Conservation (phyloP, 2,329 filamentous ascomycete genomes). For the Ophiostoma himal-ulmi region DNA sequence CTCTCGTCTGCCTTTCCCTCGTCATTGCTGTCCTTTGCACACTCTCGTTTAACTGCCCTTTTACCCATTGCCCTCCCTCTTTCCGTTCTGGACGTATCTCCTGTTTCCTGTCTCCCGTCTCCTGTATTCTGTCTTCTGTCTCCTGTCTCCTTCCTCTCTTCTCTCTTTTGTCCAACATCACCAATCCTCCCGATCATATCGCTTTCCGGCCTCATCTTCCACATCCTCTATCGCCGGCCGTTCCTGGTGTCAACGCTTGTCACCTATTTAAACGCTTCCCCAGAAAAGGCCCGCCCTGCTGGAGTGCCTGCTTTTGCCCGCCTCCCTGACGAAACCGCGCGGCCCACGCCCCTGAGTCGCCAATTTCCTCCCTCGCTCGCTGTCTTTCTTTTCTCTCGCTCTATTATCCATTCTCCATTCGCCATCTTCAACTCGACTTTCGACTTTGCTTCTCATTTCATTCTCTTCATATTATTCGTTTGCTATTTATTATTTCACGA, state of each 20-base stretch:
- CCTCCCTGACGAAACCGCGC: slow-evolving; percentile 15
- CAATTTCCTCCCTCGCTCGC: slow-evolving; percentile 20
- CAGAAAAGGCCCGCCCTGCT: slow-evolving; percentile 17
- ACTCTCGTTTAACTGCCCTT: background rate
- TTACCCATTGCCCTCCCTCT: background rate
- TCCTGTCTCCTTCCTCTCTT: background rate
- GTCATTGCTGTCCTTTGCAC: background rate
- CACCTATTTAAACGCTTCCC: slow-evolving; percentile 14
- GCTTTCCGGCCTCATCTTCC: slow-evolving; percentile 12
- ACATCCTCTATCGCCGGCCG: slow-evolving; percentile 15
- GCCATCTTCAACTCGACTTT: background rate
- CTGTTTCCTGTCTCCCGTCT: background rate
- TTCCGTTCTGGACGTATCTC: background rate
- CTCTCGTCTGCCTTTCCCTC: background rate
- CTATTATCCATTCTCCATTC: background rate
- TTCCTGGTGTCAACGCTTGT: slow-evolving; percentile 11
- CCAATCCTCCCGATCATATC: background rate
- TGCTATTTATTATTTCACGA: background rate
- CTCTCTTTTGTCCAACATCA: background rate
- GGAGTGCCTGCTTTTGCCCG: slow-evolving; percentile 14
- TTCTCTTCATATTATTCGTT: background rate
- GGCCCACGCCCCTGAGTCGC: slow-evolving; percentile 18
- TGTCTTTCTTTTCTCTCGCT: slow-evolving; percentile 6
- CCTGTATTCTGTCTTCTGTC: background rate
- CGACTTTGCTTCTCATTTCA: background rate